Percentiles rank a stretch among this genome's conserved stretches.
phyloP scores from a whole-genome alignment of 148 eudicot species.

The Arctostaphylos glauca region DNA sequence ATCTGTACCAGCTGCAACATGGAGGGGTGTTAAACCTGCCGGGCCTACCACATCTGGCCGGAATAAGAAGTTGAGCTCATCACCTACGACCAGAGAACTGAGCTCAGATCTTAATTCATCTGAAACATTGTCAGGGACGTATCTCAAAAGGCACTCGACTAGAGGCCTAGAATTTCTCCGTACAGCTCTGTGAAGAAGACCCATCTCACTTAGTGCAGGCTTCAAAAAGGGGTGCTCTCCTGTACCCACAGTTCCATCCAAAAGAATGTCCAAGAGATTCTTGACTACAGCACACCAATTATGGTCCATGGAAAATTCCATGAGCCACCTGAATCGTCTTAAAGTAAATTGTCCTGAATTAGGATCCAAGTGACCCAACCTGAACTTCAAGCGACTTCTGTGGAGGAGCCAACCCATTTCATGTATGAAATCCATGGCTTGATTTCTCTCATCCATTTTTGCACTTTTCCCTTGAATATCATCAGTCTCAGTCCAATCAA shows the following conservation, averaged over 20 bases:
- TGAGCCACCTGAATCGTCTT: slow-evolving; percentile 57
- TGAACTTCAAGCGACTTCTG: slow-evolving; percentile 33
- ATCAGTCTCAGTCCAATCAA: slow-evolving; percentile 8
- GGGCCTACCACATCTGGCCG: slow-evolving; percentile 66
- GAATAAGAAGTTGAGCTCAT: slow-evolving; percentile 32
- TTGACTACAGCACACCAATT: slow-evolving; percentile 76
- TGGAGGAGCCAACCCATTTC: slow-evolving; percentile 96
- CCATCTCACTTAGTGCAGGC: slow-evolving; percentile 45
- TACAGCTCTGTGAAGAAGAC: slow-evolving; percentile 75
- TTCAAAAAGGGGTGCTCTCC: slow-evolving; percentile 40
- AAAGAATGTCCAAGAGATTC: slow-evolving; percentile 58
- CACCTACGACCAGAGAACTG: slow-evolving; percentile 13
- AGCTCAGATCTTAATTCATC: slow-evolving; percentile 23
- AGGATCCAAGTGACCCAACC: slow-evolving; percentile 30
- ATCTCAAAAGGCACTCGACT: slow-evolving; percentile 60
- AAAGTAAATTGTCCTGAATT: slow-evolving; percentile 51
- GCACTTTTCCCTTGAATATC: neutral
- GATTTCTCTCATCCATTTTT: slow-evolving; percentile 27
- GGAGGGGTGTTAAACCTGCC: slow-evolving; percentile 85
- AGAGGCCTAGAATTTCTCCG: slow-evolving; percentile 53
- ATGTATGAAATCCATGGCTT: slow-evolving; percentile 66
- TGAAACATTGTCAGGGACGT: slow-evolving; percentile 29
- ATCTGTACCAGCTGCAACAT: slow-evolving; percentile 60
- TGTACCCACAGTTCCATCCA: slow-evolving; percentile 47
- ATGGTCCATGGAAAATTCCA: slow-evolving; percentile 63